Conservation (phyloP, 2,329 filamentous ascomycete genomes). For the Arthroderma sp. region DNA sequence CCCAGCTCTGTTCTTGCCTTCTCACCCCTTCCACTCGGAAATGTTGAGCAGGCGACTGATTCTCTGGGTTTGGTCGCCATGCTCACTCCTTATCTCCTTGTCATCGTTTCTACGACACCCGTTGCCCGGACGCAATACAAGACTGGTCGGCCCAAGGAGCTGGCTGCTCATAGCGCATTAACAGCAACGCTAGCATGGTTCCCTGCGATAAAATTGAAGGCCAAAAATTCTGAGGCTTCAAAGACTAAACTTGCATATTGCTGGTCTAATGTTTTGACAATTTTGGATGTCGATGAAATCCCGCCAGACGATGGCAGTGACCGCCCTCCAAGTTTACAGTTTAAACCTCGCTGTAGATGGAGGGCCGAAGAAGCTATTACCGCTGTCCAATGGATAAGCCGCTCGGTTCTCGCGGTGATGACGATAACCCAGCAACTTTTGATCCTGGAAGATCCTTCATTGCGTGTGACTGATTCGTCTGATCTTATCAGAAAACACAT, state of each 20-base stretch:
- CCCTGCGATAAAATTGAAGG: slow-evolving; percentile 83
- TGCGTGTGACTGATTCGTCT: slow-evolving; percentile 89
- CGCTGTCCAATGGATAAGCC: slow-evolving; percentile 89
- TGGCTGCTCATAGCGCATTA: slow-evolving; percentile 78
- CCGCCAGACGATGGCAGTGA: slow-evolving; percentile 50
- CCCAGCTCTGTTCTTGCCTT: slow-evolving; percentile 93
- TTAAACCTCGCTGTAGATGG: slow-evolving; percentile 76
- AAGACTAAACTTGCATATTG: slow-evolving; percentile 86
- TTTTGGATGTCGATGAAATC: slow-evolving; percentile 73
- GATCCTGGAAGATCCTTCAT: slow-evolving; percentile 75
- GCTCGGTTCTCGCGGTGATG: slow-evolving; percentile 78
- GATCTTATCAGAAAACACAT: slow-evolving; percentile 86
- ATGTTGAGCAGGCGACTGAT: slow-evolving; percentile 79
- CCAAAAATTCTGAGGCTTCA: slow-evolving; percentile 51
- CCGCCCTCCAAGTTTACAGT: slow-evolving; percentile 64
- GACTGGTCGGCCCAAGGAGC: slow-evolving; percentile 76
- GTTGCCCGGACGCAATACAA: slow-evolving; percentile 96
- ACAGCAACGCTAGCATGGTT: slow-evolving; percentile 96
- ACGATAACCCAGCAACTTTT: slow-evolving; percentile 90
- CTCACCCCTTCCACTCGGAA: slow-evolving; percentile 80
- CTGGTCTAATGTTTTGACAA: slow-evolving; percentile 95
- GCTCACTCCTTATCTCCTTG: slow-evolving; percentile 85
- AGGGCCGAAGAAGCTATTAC: slow-evolving; percentile 91
- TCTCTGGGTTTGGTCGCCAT: slow-evolving; percentile 83
- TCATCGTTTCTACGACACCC: slow-evolving; percentile 94